Evolutionary conservation across 2,329 filamentous ascomycete genomes (phyloP).

Genomic region (Pyrenochaeta sp.): DNA sequence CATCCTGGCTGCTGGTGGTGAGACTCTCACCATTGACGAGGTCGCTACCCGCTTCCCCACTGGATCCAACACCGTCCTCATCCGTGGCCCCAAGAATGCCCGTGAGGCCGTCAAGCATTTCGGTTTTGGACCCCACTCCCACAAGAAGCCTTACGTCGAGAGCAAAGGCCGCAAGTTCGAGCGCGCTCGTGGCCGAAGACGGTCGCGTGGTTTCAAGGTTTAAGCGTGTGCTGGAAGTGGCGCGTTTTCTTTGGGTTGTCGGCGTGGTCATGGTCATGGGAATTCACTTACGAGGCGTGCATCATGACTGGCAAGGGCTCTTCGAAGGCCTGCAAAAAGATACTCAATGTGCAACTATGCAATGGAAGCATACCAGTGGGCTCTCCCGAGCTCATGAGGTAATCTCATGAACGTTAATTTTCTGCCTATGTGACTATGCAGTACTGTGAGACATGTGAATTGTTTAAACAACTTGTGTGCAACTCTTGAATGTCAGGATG

Average conservation of each 20-base stretch:
- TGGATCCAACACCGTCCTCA: conserved; percentile 94
- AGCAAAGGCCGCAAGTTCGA: conserved; percentile 99
- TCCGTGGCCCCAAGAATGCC: conserved; percentile 97
- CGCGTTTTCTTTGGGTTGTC: conserved; percentile 49
- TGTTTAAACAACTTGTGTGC: background rate
- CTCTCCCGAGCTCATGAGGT: conserved; percentile 44
- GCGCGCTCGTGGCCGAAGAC: conserved; percentile 97
- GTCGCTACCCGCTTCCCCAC: conserved; percentile 94
- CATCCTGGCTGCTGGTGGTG: conserved; percentile 91
- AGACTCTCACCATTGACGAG: conserved; percentile 96
- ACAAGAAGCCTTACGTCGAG: conserved; percentile 98
- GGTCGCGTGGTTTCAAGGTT: conserved; percentile 99
- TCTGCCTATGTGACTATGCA: conserved; percentile 6
- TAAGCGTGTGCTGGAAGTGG: conserved; percentile 63
- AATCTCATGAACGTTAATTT: conserved; percentile 33
- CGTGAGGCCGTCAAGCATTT: conserved; percentile 99
- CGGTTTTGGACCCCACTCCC: conserved; percentile 94
- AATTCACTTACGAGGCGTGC: conserved; percentile 47
- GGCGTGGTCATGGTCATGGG: conserved; percentile 49
- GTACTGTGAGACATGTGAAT: background rate
- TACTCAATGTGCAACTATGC: conserved; percentile 47
- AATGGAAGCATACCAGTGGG: conserved; percentile 45
- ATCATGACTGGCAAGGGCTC: conserved; percentile 47
- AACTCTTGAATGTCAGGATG: background rate
- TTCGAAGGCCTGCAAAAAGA: conserved; percentile 47